Conservation (phyloP, 2,329 filamentous ascomycete species). For the Mycosphaerelloides madeirae region DNA sequence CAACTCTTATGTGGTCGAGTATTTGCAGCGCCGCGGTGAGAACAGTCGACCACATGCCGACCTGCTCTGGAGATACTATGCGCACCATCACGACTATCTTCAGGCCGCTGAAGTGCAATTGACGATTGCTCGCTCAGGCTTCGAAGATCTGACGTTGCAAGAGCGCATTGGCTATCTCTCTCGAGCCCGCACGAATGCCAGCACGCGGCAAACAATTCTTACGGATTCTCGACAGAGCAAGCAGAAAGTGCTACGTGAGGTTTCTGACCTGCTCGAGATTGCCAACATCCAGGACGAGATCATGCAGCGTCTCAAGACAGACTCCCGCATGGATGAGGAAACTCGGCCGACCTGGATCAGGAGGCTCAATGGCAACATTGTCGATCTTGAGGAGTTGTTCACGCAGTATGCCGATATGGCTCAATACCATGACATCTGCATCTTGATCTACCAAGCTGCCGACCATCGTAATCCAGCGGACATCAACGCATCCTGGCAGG, state of each 20-base stretch:
- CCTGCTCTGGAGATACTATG: conserved; percentile 87
- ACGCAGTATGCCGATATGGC: conserved; percentile 87
- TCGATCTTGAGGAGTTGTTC: conserved; percentile 80
- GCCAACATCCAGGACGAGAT: conserved; percentile 94
- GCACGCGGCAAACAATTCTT: conserved; percentile 71
- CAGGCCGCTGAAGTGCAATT: conserved; percentile 84
- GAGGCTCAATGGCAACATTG: conserved; percentile 63
- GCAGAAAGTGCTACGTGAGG: conserved; percentile 78
- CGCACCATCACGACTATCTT: conserved; percentile 75
- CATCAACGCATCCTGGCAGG: conserved; percentile 79
- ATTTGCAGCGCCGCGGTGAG: conserved; percentile 70
- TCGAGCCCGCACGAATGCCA: conserved; percentile 86
- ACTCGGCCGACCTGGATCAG: conserved; percentile 57
- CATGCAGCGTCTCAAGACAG: conserved; percentile 68
- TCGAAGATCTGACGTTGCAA: conserved; percentile 67
- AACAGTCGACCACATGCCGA: conserved; percentile 76
- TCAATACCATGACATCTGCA: conserved; percentile 87
- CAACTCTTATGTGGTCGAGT: conserved; percentile 79
- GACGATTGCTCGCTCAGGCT: conserved; percentile 76
- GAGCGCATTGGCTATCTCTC: conserved; percentile 85
- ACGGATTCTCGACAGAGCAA: conserved; percentile 56
- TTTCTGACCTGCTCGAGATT: conserved; percentile 81
- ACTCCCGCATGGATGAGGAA: conserved; percentile 62
- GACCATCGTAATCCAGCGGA: conserved; percentile 85
- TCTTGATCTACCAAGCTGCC: conserved; percentile 86